Percentiles rank a stretch among this genome's conserved stretches.
Evolutionary conservation across 768 basidiomycete genomes (phyloP).

Genomic region (Boletus sp.): DNA sequence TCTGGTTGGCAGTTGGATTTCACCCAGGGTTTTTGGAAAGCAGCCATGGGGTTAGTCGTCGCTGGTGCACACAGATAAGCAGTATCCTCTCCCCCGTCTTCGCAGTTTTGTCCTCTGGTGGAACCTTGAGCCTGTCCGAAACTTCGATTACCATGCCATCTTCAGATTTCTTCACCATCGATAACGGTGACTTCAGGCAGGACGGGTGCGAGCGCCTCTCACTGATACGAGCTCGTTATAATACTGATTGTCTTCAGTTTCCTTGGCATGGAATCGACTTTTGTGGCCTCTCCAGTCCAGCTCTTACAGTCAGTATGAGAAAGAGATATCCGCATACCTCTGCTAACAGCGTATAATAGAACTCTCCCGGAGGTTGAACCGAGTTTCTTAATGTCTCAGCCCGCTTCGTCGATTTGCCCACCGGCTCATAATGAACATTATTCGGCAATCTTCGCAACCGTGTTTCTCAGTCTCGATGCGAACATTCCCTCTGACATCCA

Average conservation of each 20-base stretch:
- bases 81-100: too few species aligned
- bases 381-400: background rate
- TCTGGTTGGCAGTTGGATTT: background rate
- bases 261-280: too few species aligned
- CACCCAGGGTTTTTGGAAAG: background rate
- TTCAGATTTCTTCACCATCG: background rate
- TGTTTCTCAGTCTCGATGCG: too few species aligned
- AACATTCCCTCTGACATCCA: background rate
- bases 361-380: background rate
- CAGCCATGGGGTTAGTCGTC: background rate
- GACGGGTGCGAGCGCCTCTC: background rate
- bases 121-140: background rate
- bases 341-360: background rate
- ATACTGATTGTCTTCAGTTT: background rate
- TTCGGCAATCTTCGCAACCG: too few species aligned
- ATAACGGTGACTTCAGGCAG: background rate
- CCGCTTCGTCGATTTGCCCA: too few species aligned
- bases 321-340: background rate
- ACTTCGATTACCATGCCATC: background rate
- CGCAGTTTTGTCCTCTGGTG: accelerated
- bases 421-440: too few species aligned
- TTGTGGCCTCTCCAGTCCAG: background rate
- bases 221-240: background rate
- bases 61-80: background rate
- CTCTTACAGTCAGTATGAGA: background rate